Base-by-base conservation (phyloP, 177 flowering plant genomes). In the Tripterygium wilfordii region DNA sequence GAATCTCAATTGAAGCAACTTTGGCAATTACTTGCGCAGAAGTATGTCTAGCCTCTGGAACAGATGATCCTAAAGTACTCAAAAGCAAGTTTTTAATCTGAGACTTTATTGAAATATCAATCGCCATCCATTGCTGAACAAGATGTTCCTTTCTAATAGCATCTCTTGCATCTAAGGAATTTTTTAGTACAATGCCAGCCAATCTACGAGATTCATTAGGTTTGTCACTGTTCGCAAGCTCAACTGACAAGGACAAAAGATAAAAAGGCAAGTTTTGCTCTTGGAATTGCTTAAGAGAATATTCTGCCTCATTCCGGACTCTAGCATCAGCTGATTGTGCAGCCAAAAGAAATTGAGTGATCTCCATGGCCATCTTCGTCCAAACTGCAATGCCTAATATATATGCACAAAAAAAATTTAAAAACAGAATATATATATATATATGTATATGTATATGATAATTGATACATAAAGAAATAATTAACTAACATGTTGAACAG, bases 121-220 rank as follows among this genome's bases (percentile, higher is more conserved):
- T 63, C 5, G 64, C 66, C 47, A 85, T 57, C 96, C 96, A 88
- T 36, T 74, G 74, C 42, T 74, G 73, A 21, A 70, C 54, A 17
- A 85, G 94, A 7, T 57, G 61, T 39, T 73, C 79, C 56, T 77
- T 88, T 41, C 62, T 72, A 3, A 41, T 54, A 29, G 78, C 42
- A 44, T 85, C 94, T 54, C 77, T 88, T 5, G 94, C 85, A 67
- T 88, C 96, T 51, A 85, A 62, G 0, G 89, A 76, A 44, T 88
- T 88, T 54, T 88, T 88, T 13, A 88, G 77, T 24, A 84, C 58
- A 31, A 88, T 78, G 68, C 96, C 96, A 59, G 94, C 96, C 62
- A 88, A 59, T 17, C 78, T 63, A 14, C 94, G 85, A 8, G 80
- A 72, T 37, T 80, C 94, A 14, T 60, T 49, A 3, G 96, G 94